Conservation (phyloP, 1,284 basidiomycete species). For the Rhodotorula sp. region DNA sequence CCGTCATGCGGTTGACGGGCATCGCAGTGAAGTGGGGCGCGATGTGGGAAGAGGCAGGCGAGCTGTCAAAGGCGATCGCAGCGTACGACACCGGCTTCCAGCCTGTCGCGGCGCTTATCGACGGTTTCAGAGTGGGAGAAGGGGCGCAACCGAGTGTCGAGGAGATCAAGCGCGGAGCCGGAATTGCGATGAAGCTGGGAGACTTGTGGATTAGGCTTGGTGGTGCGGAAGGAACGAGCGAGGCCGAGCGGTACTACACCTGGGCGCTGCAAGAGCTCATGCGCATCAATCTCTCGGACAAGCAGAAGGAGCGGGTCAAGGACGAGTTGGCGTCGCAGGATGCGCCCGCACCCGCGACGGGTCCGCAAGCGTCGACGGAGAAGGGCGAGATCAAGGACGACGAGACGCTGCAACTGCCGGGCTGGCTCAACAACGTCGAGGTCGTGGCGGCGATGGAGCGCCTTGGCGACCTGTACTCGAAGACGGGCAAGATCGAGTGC, state of each 20-base stretch:
- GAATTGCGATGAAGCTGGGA: slow-evolving; percentile 36
- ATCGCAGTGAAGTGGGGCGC: slow-evolving; percentile 35
- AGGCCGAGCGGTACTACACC: slow-evolving; percentile 35
- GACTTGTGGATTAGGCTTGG: slow-evolving; percentile 23
- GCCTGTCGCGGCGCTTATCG: slow-evolving; percentile 20
- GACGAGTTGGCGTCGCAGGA: slow-evolving; percentile 4
- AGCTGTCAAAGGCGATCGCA: slow-evolving; percentile 27
- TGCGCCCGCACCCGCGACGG: background rate
- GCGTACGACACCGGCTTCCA: slow-evolving; percentile 34
- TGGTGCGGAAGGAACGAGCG: slow-evolving; percentile 2
- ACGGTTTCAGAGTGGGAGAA: background rate
- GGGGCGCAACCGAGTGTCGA: background rate
- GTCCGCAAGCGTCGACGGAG: background rate
- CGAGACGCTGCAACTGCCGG: slow-evolving; percentile 18
- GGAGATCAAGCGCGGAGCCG: slow-evolving; percentile 21
- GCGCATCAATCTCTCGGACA: slow-evolving; percentile 26
- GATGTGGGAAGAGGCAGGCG: slow-evolving; percentile 35
- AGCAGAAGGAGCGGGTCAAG: slow-evolving; percentile 25
- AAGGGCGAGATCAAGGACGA: background rate
- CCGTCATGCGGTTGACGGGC: slow-evolving; percentile 24
- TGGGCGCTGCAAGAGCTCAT: slow-evolving; percentile 38
- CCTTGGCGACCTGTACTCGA: slow-evolving; percentile 35
- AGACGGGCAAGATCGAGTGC: slow-evolving; percentile 33
- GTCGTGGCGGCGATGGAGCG: slow-evolving; percentile 37
- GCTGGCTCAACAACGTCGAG: slow-evolving; percentile 30